These are phyloP conservation scores for Nicotiana sylvestris DNA, from an alignment of 257 asterid species.

Conservation along the genomic window DNA sequence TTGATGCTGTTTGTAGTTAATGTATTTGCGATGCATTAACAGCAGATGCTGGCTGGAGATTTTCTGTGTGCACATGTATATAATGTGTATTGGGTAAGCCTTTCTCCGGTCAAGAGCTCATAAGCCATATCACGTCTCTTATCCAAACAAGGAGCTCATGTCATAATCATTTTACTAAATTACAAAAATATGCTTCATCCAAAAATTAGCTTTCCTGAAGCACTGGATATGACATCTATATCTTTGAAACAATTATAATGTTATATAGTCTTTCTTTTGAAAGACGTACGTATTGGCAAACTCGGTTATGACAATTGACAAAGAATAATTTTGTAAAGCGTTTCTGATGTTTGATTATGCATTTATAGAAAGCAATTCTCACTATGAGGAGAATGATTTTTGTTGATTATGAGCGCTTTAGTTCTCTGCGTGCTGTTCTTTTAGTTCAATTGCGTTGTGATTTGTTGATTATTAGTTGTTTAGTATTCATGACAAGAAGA, in stretches of 20 bases:
- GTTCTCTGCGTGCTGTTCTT: not conserved
- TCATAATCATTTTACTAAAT: not conserved
- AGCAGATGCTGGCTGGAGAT: slow-evolving; percentile 8
- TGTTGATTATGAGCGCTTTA: not conserved
- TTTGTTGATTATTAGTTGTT: too few relatives aligned
- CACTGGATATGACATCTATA: not conserved
- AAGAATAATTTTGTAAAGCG: too few relatives aligned
- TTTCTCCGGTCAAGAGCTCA: not conserved
- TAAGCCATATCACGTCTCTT: not conserved
- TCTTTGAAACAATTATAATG: not conserved
- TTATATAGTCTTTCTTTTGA: not conserved
- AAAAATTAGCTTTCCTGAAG: not conserved
- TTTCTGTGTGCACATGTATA: not conserved
- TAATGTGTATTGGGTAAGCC: not conserved
- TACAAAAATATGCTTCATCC: not conserved
- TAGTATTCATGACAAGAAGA: too few relatives aligned
- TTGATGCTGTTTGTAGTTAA: slow-evolving; percentile 19
- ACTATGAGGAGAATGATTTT: not conserved
- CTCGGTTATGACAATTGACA: too few relatives aligned
- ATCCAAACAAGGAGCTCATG: not conserved
- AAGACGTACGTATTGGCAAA: not conserved
- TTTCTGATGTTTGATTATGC: too few relatives aligned
- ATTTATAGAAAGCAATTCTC: not conserved
- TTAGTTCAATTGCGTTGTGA: not conserved
- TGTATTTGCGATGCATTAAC: slow-evolving; percentile 2